Conservation (phyloP, 2,329 filamentous ascomycete genomes). For the Pseudovirgaria hyperparasitica region DNA sequence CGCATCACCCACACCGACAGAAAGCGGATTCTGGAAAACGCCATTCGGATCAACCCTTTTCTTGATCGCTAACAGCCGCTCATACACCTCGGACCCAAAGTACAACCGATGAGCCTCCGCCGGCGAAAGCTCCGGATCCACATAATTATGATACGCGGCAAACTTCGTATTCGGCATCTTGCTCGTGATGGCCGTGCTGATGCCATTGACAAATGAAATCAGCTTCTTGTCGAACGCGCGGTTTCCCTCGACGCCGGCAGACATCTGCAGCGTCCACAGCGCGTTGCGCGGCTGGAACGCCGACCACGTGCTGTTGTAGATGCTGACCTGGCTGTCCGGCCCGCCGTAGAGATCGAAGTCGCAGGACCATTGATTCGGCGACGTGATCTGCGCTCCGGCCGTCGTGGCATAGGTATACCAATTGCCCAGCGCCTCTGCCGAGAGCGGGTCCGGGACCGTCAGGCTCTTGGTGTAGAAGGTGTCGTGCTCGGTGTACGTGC, state of each 20-base stretch:
- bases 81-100: constrained; percentile 28
- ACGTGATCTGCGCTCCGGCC: constrained; percentile 7
- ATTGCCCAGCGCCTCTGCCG: constrained; percentile 12
- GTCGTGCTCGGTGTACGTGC: constrained; percentile 25
- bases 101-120: constrained; percentile 37
- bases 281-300: constrained; percentile 23
- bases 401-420: constrained; percentile 20
- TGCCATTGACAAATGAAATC: constrained; percentile 28
- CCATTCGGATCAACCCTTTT: constrained; percentile 25
- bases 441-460: constrained; percentile 25
- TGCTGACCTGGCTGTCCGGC: constrained; percentile 22
- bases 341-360: constrained; percentile 28
- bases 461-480: constrained; percentile 29
- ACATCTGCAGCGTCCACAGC: constrained; percentile 26
- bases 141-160: constrained; percentile 42
- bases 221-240: constrained; percentile 16
- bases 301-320: constrained; percentile 18
- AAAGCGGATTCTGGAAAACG: constrained; percentile 26
- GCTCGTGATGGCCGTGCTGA: constrained; percentile 27
- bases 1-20: constrained; percentile 15
- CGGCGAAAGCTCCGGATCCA: constrained; percentile 36
- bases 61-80: constrained; percentile 24
- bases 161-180: constrained; percentile 27
- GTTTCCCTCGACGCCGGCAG: constrained; percentile 12
- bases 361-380: constrained; percentile 21